Evolutionary conservation across 257 asterid species (phyloP).

Genomic region (Echites panduratus): DNA sequence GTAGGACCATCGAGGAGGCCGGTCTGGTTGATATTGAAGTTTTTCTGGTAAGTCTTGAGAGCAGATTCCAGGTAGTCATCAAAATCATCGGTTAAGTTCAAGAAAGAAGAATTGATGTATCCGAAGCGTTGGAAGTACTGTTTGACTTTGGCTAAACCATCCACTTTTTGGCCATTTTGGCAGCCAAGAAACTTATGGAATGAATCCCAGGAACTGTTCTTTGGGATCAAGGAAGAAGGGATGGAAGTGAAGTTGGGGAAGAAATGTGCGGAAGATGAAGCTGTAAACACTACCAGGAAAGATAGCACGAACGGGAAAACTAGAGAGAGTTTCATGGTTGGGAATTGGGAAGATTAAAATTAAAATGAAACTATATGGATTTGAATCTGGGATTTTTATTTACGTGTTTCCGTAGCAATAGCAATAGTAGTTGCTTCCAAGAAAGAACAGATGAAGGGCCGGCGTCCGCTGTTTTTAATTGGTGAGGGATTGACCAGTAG

Average conservation of each 20-base stretch:
- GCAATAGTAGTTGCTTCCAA: too few species aligned
- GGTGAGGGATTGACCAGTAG: too few species aligned
- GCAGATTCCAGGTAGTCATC: constrained; percentile 55
- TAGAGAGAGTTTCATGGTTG: constrained; percentile 21
- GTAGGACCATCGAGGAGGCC: constrained; percentile 55
- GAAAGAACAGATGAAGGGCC: neutral
- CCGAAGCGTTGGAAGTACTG: constrained; percentile 64
- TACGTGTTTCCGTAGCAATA: neutral
- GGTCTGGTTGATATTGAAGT: constrained; percentile 62
- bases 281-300: constrained; percentile 10
- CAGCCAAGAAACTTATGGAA: constrained; percentile 49
- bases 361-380: neutral
- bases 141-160: constrained; percentile 49
- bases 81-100: constrained; percentile 54
- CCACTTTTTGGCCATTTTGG: constrained; percentile 38
- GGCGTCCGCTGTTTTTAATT: neutral
- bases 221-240: constrained; percentile 40
- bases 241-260: constrained; percentile 52
- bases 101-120: constrained; percentile 38
- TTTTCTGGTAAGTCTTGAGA: constrained; percentile 53
- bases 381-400: neutral
- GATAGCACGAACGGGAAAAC: constrained; percentile 5
- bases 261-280: constrained; percentile 45
- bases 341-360: neutral
- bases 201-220: constrained; percentile 48